These are phyloP conservation scores for Marasmius tenuissimus DNA, from an alignment of 1,284 basidiomycete species.

Conservation along the genomic window DNA sequence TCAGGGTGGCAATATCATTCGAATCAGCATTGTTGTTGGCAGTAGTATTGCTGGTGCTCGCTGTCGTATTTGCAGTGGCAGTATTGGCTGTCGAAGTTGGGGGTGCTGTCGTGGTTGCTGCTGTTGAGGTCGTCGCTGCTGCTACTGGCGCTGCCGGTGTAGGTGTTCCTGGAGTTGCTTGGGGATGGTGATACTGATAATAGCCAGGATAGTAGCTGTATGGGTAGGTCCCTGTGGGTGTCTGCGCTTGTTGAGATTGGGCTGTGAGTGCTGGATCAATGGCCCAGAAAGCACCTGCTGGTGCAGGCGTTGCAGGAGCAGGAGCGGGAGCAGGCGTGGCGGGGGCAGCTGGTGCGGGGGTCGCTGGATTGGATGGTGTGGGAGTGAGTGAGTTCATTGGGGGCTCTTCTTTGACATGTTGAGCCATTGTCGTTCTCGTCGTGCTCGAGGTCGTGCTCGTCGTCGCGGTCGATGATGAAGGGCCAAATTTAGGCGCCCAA, in stretches of 20 bases:
- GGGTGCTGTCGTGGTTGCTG: constrained; percentile 17
- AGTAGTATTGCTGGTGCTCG: constrained; percentile 18
- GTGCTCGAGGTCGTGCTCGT: no score
- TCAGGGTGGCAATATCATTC: constrained; percentile 71
- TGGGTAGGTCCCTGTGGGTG: neutral
- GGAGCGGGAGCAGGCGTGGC: constrained; percentile 5
- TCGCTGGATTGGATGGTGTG: constrained; percentile 2
- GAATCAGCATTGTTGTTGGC: constrained; percentile 42
- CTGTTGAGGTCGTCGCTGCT: neutral
- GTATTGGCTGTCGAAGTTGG: constrained; percentile 17
- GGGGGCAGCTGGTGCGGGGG: constrained; percentile 14
- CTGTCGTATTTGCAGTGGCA: constrained; percentile 21
- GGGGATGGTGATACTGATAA: constrained; percentile 18
- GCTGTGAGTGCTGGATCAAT: neutral
- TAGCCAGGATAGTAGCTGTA: constrained; percentile 6
- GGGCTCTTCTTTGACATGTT: constrained; percentile 1
- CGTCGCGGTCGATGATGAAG: no score
- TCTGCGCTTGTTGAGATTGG: neutral
- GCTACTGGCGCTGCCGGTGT: neutral
- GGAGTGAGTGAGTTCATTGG: constrained; percentile 1
- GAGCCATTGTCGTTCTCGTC: neutral
- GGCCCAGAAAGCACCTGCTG: constrained; percentile 20
- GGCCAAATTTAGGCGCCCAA: neutral
- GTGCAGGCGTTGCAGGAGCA: constrained; percentile 11
- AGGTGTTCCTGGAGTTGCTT: constrained; percentile 20